Conservation (phyloP, 345 rosid species). For the Eucalyptus regnans region DNA sequence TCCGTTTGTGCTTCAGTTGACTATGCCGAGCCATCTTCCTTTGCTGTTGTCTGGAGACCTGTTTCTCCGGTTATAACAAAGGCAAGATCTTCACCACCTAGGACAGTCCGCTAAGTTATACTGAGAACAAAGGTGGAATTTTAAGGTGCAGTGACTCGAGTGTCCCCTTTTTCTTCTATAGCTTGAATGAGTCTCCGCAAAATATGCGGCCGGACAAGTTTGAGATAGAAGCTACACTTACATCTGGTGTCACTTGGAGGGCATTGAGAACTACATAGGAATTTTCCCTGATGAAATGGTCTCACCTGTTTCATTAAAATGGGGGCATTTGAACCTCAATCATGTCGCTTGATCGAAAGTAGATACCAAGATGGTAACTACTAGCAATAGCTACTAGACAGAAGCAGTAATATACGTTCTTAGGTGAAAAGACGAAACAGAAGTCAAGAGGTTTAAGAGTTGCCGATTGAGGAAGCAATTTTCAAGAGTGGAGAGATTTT, state of each 20-base stretch:
- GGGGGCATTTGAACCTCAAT: conserved; percentile 18
- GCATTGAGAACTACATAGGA: conserved; percentile 11
- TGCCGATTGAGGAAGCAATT: neutral
- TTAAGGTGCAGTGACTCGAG: conserved; percentile 16
- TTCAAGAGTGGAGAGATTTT: neutral
- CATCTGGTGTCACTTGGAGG: conserved; percentile 56
- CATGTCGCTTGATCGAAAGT: conserved; percentile 2
- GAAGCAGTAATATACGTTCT: neutral
- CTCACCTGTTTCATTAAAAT: neutral
- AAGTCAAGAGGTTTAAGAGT: neutral
- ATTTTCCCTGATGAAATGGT: neutral
- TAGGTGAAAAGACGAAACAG: neutral
- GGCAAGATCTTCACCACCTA: conserved; percentile 67
- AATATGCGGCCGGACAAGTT: conserved; percentile 26
- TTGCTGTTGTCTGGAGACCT: conserved; percentile 20
- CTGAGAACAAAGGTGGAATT: conserved; percentile 43
- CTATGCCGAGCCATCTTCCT: conserved; percentile 62
- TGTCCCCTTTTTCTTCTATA: conserved; percentile 9
- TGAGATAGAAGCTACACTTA: neutral
- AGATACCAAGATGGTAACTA: neutral
- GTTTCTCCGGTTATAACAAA: conserved; percentile 27
- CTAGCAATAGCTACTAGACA: neutral
- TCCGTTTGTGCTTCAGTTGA: conserved; percentile 21
- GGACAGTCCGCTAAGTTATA: conserved; percentile 14
- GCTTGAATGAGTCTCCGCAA: conserved; percentile 15